Base-by-base conservation (phyloP, 306 rosid species). In the Dryas octopetala region DNA sequence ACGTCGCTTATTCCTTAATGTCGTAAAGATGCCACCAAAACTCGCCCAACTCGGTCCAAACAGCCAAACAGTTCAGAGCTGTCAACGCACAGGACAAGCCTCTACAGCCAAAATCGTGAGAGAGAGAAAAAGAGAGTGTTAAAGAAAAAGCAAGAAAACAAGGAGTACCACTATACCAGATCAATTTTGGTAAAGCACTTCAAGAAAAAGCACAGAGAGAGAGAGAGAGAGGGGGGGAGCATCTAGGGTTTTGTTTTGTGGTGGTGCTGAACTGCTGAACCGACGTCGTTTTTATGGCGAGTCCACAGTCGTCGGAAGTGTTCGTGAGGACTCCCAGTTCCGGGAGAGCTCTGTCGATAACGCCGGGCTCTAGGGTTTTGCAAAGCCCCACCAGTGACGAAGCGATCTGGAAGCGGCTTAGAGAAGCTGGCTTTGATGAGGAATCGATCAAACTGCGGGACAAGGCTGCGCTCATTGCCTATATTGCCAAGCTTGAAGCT, bases 401-500 rank as follows among this genome's bases (percentile, higher is more conserved):
- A 23, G 75, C 89, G 82, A 87, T 95, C 84, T 91, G 98, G 97
- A 87, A 81, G 85, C 97, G 97, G 0, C 92, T 91, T 26, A 86
- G 66, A 43, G 90, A 86, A 4, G 93, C 97, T 48, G 98, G 98
- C 9, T 86, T 95, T 54, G 98, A 90, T 17, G 98, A 95, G 84
- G 97, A 91, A 64, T 85, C 97, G 4, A 89, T 91, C 72, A 82
- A 81, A 71, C 90, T 87, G 5, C 85, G 93, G 60, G 98, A 95
- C 64, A 95, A 95, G 84, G 93, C 98, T 60, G 97, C 96, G 47
- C 97, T 95, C 68, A 85, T 95, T 12, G 86, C 91, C 45, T 91
- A 95, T 69, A 95, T 95, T 63, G 90, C 97, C 5, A 91, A 90
- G 86, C 97, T 95, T 54, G 97, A 91, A 86, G 93, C 91, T 76